A percentile compares a stretch with the other conserved stretches of the same genome.
Evolutionary conservation across 2,329 filamentous ascomycete genomes (phyloP).

Genomic region (Pseudogymnoascus destructans): DNA sequence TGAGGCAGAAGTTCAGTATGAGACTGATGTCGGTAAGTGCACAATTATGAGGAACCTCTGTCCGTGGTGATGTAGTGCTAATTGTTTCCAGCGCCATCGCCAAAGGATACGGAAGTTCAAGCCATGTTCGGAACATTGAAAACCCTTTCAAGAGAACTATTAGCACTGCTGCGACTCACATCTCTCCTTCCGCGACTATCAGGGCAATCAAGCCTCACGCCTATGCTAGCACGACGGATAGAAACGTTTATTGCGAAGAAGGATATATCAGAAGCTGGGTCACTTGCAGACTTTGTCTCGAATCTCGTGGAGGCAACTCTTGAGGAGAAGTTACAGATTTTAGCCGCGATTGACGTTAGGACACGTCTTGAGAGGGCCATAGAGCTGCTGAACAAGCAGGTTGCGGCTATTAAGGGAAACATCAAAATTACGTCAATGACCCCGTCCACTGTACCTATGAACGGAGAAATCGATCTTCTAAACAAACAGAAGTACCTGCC

Average conservation of each 20-base stretch:
- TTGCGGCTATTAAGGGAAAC: constrained; percentile 72
- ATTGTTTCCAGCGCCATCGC: constrained; percentile 19
- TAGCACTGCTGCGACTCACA: constrained; percentile 71
- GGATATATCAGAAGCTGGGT: constrained; percentile 66
- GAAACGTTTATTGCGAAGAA: constrained; percentile 80
- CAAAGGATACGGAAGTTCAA: constrained; percentile 50
- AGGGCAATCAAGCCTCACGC: constrained; percentile 54
- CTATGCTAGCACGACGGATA: constrained; percentile 71
- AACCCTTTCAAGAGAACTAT: constrained; percentile 70
- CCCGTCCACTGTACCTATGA: constrained; percentile 48
- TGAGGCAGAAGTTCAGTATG: constrained; percentile 63
- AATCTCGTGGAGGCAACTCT: constrained; percentile 79
- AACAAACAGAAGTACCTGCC: constrained; percentile 30
- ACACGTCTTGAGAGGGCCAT: constrained; percentile 70
- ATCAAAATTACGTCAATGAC: constrained; percentile 73
- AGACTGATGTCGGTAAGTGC: constrained; percentile 53
- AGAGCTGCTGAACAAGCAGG: constrained; percentile 70
- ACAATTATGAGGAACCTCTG: constrained; percentile 9
- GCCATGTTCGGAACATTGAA: constrained; percentile 71
- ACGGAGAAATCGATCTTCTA: constrained; percentile 42
- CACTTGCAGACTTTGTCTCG: constrained; percentile 90
- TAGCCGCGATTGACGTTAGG: constrained; percentile 69
- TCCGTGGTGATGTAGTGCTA: constrained; percentile 13
- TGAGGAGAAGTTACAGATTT: constrained; percentile 79
- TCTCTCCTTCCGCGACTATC: constrained; percentile 65